A percentile compares a stretch with the other conserved stretches of the same genome.
These are phyloP conservation scores for Noccaea caerulescens DNA, from an alignment of 345 rosid species.

Conservation along the genomic window DNA sequence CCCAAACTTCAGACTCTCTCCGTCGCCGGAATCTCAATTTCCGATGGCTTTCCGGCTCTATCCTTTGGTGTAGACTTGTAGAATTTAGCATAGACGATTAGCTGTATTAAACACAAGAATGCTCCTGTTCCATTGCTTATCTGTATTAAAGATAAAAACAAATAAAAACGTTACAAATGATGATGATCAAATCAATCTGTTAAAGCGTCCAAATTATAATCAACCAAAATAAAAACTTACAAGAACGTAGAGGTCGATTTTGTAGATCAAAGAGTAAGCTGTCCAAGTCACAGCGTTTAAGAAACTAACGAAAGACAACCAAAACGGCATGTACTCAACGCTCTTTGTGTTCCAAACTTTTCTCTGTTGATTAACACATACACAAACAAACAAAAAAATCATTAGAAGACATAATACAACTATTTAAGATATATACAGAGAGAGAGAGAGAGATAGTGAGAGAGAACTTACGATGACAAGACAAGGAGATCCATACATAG, in stretches of 20 bases:
- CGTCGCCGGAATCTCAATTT: slow-evolving; percentile 49
- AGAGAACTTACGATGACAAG: slow-evolving; percentile 46
- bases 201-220: background rate
- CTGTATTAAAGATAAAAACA: slow-evolving; percentile 29
- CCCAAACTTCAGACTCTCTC: slow-evolving; percentile 1
- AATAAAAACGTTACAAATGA: background rate
- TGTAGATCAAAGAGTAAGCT: slow-evolving; percentile 45
- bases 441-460: no score
- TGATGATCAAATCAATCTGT: background rate
- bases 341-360: slow-evolving; percentile 52
- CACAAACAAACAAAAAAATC: background rate
- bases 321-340: slow-evolving; percentile 64
- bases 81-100: slow-evolving; percentile 50
- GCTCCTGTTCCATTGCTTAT: slow-evolving; percentile 68
- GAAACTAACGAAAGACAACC: slow-evolving; percentile 48
- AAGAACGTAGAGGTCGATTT: slow-evolving; percentile 50
- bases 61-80: slow-evolving; percentile 42
- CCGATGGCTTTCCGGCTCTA: slow-evolving; percentile 38
- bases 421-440: background rate
- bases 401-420: background rate
- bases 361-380: slow-evolving; percentile 27
- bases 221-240: slow-evolving; percentile 30
- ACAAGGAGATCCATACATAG: slow-evolving; percentile 63
- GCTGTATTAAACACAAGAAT: slow-evolving; percentile 44
- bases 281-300: slow-evolving; percentile 52